Percentiles rank a stretch among this genome's conserved stretches.
phyloP scores from a whole-genome alignment of 2,329 filamentous ascomycete genomes.

The Drechmeria coniospora region DNA sequence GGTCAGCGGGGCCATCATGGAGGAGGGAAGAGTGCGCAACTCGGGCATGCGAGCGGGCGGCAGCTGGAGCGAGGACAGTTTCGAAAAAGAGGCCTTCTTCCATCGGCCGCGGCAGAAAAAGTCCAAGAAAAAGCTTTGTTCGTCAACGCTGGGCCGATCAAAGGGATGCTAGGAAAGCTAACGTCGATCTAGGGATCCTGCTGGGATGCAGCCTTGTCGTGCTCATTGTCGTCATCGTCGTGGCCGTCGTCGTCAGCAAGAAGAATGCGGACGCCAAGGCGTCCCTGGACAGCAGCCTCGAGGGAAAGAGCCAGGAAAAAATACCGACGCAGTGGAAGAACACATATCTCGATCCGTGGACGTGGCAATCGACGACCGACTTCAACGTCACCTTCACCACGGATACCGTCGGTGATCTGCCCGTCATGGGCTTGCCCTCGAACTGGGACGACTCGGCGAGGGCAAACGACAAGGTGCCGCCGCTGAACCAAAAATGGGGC shows the following conservation, averaged over 20 bases:
- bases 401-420: slow-evolving; percentile 69
- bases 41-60: slow-evolving; percentile 28
- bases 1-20: slow-evolving; percentile 54
- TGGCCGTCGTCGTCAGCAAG: slow-evolving; percentile 50
- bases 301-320: slow-evolving; percentile 35
- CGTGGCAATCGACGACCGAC: slow-evolving; percentile 77
- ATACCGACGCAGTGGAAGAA: slow-evolving; percentile 54
- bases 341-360: slow-evolving; percentile 73
- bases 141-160: slow-evolving; percentile 12
- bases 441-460: slow-evolving; percentile 71
- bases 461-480: slow-evolving; percentile 67
- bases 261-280: slow-evolving; percentile 27
- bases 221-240: slow-evolving; percentile 51
- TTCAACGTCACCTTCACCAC: slow-evolving; percentile 94
- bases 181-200: slow-evolving; percentile 43
- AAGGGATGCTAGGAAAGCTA: slow-evolving; percentile 7
- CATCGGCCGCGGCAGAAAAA: slow-evolving; percentile 26
- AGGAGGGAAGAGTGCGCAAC: slow-evolving; percentile 40
- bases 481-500: slow-evolving; percentile 60
- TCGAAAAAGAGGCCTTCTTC: slow-evolving; percentile 33
- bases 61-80: slow-evolving; percentile 24
- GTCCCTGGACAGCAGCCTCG: slow-evolving; percentile 23
- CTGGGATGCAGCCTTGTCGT: slow-evolving; percentile 37
- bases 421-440: slow-evolving; percentile 75
- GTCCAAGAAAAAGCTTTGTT: slow-evolving; percentile 47